phyloP scores from a whole-genome alignment of 1,284 basidiomycete genomes.

The Calocybe gambosa region DNA sequence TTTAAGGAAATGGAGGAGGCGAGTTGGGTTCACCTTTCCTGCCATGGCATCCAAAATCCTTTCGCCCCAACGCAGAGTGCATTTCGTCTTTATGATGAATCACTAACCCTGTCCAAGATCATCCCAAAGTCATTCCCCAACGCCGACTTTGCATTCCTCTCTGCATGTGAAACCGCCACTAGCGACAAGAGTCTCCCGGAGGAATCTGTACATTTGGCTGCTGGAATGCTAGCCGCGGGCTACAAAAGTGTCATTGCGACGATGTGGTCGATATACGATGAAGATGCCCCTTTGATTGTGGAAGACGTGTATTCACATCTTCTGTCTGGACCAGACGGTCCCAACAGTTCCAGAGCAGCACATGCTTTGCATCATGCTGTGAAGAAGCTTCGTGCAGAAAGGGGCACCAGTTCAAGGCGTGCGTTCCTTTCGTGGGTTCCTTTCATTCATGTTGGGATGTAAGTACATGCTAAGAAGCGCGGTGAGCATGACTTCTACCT shows the following conservation, averaged over 20 bases:
- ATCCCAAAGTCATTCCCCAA: not conserved
- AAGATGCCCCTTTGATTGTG: not conserved
- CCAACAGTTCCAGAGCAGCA: no score
- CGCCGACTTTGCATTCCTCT: not conserved
- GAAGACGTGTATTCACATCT: not conserved
- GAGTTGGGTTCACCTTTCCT: not conserved
- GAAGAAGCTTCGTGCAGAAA: no score
- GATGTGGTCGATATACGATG: slow-evolving; percentile 1
- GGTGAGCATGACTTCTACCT: no score
- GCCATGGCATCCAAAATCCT: not conserved
- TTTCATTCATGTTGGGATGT: not conserved
- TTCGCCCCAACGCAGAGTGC: no score
- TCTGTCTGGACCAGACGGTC: no score
- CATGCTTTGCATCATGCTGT: no score
- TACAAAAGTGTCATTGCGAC: not conserved
- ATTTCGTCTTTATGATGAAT: no score
- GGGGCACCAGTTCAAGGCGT: no score
- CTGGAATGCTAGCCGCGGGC: not conserved
- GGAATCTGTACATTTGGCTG: not conserved
- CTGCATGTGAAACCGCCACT: not conserved
- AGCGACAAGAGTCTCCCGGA: not conserved
- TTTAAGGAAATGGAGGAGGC: not conserved
- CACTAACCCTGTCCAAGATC: no score
- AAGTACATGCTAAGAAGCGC: no score
- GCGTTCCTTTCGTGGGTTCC: not conserved